A percentile compares a stretch with the other conserved stretches of the same genome.
These are phyloP conservation scores for Xerocomus spinulosus DNA, from an alignment of 768 basidiomycete species.

Conservation along the genomic window DNA sequence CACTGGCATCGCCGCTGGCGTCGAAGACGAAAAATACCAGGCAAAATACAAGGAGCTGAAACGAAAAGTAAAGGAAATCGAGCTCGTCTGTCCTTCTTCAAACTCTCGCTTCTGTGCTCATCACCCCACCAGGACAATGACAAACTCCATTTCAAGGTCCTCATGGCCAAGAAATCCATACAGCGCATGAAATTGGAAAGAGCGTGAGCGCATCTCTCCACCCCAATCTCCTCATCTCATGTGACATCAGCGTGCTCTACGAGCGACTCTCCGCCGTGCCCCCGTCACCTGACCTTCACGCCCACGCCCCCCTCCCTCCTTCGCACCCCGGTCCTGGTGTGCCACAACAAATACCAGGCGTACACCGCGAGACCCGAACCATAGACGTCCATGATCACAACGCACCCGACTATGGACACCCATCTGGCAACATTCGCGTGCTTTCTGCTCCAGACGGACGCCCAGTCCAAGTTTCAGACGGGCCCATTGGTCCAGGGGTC, in stretches of 20 bases:
- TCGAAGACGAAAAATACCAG: constrained; percentile 83
- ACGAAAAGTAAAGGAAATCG: constrained; percentile 84
- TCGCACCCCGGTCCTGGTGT: constrained; percentile 34
- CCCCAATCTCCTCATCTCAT: constrained; percentile 26
- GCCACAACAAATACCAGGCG: constrained; percentile 24
- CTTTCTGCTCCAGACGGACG: constrained; percentile 46
- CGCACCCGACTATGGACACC: constrained; percentile 46
- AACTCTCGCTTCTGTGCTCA: neutral
- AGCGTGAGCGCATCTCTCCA: constrained; percentile 56
- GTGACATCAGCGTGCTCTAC: constrained; percentile 57
- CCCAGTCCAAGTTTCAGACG: constrained; percentile 46
- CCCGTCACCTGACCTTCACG: constrained; percentile 49
- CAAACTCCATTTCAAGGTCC: constrained; percentile 76
- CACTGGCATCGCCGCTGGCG: constrained; percentile 69
- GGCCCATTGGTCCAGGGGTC: constrained; percentile 40
- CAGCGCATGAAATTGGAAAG: constrained; percentile 85
- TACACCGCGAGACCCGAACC: constrained; percentile 37
- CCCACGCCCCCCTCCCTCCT: constrained; percentile 33
- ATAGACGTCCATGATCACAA: constrained; percentile 45
- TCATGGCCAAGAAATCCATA: constrained; percentile 75
- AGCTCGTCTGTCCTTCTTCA: constrained; percentile 51
- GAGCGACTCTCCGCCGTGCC: constrained; percentile 66
- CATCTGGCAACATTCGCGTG: constrained; percentile 45
- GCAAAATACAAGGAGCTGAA: constrained; percentile 86
- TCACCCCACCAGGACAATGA: constrained; percentile 67